phyloP scores from a whole-genome alignment of 108 stramenopile species.

The Fragilaria radians region DNA sequence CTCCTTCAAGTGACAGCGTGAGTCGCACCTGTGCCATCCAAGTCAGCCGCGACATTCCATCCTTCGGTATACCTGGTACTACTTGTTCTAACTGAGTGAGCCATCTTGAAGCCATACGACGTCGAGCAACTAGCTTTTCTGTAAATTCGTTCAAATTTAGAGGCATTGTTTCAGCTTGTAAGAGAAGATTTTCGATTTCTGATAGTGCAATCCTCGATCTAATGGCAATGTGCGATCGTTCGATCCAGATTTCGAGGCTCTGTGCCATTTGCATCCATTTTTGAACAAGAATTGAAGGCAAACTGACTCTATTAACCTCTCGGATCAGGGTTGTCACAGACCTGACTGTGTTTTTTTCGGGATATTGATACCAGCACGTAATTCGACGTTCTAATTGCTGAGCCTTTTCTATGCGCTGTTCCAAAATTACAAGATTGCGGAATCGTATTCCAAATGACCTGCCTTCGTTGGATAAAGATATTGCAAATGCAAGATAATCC shows the following conservation, averaged over 20 bases:
- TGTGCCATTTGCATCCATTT: slow-evolving; percentile 41
- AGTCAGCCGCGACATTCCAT: slow-evolving; percentile 27
- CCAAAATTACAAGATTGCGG: slow-evolving; percentile 40
- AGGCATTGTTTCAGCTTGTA: slow-evolving; percentile 44
- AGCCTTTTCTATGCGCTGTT: slow-evolving; percentile 43
- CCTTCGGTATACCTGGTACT: slow-evolving; percentile 21
- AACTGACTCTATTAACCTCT: slow-evolving; percentile 54
- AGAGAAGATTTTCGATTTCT: slow-evolving; percentile 55
- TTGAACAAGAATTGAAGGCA: slow-evolving; percentile 38
- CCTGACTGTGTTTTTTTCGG: slow-evolving; percentile 41
- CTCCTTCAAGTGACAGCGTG: slow-evolving; percentile 37
- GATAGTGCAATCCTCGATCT: slow-evolving; percentile 59
- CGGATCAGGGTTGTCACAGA: slow-evolving; percentile 47
- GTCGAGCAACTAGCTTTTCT: slow-evolving; percentile 55
- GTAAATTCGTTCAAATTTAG: slow-evolving; percentile 60
- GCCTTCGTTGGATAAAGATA: slow-evolving; percentile 8
- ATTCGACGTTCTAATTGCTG: slow-evolving; percentile 46
- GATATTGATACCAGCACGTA: slow-evolving; percentile 37
- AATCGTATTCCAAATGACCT: slow-evolving; percentile 20
- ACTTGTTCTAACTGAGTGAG: slow-evolving; percentile 37
- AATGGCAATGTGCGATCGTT: slow-evolving; percentile 70
- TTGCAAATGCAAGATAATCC: neutral
- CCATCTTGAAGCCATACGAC: slow-evolving; percentile 52
- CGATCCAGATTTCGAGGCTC: slow-evolving; percentile 58
- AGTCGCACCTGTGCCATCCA: slow-evolving; percentile 46